These are phyloP conservation scores for Tylopilus sp. DNA, from an alignment of 1,284 basidiomycete species.

Conservation along the genomic window DNA sequence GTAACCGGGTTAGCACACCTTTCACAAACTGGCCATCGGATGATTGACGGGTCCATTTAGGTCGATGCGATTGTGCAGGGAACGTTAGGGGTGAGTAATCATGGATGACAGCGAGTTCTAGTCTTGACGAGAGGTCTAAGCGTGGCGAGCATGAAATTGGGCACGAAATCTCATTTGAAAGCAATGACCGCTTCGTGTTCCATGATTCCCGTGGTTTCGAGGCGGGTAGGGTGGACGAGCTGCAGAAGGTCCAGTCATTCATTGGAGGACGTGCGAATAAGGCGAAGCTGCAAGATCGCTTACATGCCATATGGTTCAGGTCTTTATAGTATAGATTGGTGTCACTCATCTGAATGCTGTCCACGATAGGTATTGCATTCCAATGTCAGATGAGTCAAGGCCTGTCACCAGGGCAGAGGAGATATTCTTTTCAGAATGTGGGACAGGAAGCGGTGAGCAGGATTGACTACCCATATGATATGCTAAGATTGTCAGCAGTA, in stretches of 20 bases:
- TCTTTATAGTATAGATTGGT: too few species aligned
- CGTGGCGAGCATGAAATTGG: slow-evolving; percentile 34
- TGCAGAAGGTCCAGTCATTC: background rate
- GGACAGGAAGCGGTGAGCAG: too few species aligned
- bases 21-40: too few species aligned
- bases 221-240: too few species aligned
- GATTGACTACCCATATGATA: too few species aligned
- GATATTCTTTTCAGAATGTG: too few species aligned
- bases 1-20: background rate
- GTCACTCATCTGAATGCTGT: too few species aligned
- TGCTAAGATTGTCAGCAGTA: too few species aligned
- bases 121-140: slow-evolving; percentile 8
- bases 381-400: too few species aligned
- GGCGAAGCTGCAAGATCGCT: slow-evolving; percentile 6
- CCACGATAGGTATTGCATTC: too few species aligned
- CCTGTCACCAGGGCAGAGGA: too few species aligned
- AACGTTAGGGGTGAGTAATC: background rate
- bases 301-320: slow-evolving; percentile 17
- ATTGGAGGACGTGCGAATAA: slow-evolving; percentile 10
- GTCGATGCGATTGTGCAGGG: background rate
- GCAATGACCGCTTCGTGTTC: slow-evolving; percentile 22
- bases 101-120: too few species aligned
- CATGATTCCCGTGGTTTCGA: slow-evolving; percentile 24
- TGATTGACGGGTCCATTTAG: background rate
- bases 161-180: slow-evolving; percentile 27